Conservation (phyloP, 2,329 filamentous ascomycete species). For the Ceratocystis huliohia region DNA sequence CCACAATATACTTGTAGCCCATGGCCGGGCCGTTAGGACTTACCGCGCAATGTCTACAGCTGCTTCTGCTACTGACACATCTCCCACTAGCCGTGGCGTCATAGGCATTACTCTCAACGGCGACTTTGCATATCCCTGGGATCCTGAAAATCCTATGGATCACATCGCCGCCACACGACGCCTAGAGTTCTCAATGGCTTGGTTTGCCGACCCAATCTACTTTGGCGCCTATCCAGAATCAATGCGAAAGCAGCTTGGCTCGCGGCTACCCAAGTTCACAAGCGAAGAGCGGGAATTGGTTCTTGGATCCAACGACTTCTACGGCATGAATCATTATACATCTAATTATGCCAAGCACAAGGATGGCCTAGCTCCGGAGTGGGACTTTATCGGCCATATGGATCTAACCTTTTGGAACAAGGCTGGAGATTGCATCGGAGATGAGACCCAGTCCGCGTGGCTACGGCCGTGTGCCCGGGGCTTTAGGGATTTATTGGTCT, state of each 20-base stretch:
- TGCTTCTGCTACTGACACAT: slow-evolving; percentile 33
- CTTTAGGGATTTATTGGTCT: slow-evolving; percentile 64
- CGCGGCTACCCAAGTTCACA: slow-evolving; percentile 63
- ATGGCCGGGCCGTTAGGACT: slow-evolving; percentile 66
- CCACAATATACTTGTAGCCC: slow-evolving; percentile 67
- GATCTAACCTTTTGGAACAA: slow-evolving; percentile 61
- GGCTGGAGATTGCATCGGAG: slow-evolving; percentile 59
- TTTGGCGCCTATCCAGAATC: slow-evolving; percentile 71
- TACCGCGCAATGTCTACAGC: slow-evolving; percentile 62
- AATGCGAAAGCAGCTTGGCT: slow-evolving; percentile 69
- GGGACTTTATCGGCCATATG: slow-evolving; percentile 65
- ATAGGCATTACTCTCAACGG: slow-evolving; percentile 85
- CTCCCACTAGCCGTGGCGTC: slow-evolving; percentile 50
- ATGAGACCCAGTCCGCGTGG: slow-evolving; percentile 74
- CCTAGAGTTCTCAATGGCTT: slow-evolving; percentile 75
- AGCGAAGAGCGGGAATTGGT: slow-evolving; percentile 60
- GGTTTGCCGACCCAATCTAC: slow-evolving; percentile 84
- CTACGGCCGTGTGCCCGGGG: slow-evolving; percentile 61
- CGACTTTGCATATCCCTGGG: slow-evolving; percentile 73
- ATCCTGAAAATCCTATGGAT: slow-evolving; percentile 60
- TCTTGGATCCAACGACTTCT: slow-evolving; percentile 81
- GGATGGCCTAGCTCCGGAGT: slow-evolving; percentile 43
- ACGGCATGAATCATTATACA: slow-evolving; percentile 90
- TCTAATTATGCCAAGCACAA: slow-evolving; percentile 74
- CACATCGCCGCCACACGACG: slow-evolving; percentile 66